A percentile compares a stretch with the other conserved stretches of the same genome.
Evolutionary conservation across 768 basidiomycete genomes (phyloP).

Genomic region (Mycena metata): DNA sequence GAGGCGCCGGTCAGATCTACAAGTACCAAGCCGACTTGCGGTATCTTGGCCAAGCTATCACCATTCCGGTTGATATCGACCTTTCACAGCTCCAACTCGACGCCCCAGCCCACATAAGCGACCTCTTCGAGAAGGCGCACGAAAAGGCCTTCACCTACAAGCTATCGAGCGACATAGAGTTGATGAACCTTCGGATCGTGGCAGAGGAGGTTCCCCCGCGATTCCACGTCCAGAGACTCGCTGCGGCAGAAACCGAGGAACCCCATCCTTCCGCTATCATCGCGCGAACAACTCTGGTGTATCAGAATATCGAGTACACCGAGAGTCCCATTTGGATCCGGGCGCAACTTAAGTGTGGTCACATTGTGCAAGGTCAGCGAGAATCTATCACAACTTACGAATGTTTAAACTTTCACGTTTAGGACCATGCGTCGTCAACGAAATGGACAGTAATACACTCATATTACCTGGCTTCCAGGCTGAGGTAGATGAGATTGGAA

Average conservation of each 20-base stretch:
- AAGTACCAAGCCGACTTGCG: slow-evolving; percentile 38
- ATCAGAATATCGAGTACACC: slow-evolving; percentile 8
- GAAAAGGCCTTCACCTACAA: slow-evolving; percentile 33
- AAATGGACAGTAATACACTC: slow-evolving; percentile 35
- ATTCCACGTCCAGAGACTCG: slow-evolving; percentile 15
- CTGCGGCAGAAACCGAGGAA: background rate
- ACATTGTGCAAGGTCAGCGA: slow-evolving; percentile 21
- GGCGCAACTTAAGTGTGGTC: slow-evolving; percentile 21
- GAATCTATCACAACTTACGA: background rate
- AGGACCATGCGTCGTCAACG: slow-evolving; percentile 25
- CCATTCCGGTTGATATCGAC: slow-evolving; percentile 10
- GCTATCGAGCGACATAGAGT: slow-evolving; percentile 26
- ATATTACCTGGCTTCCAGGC: slow-evolving; percentile 31
- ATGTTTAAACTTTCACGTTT: background rate
- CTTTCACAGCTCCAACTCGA: slow-evolving; percentile 22
- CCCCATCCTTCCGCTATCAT: slow-evolving; percentile 7
- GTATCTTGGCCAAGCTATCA: slow-evolving; percentile 24
- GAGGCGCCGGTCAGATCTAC: background rate
- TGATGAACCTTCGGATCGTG: slow-evolving; percentile 32
- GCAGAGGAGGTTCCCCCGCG: slow-evolving; percentile 26
- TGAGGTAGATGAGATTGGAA: slow-evolving; percentile 34
- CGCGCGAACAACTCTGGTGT: slow-evolving; percentile 17
- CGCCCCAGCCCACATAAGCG: slow-evolving; percentile 22
- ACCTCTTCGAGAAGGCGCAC: slow-evolving; percentile 30
- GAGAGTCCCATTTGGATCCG: slow-evolving; percentile 31